Percentiles rank a stretch among this genome's conserved stretches.
Evolutionary conservation across 2,329 filamentous ascomycete species (phyloP).

Genomic region (Apiospora aurea): DNA sequence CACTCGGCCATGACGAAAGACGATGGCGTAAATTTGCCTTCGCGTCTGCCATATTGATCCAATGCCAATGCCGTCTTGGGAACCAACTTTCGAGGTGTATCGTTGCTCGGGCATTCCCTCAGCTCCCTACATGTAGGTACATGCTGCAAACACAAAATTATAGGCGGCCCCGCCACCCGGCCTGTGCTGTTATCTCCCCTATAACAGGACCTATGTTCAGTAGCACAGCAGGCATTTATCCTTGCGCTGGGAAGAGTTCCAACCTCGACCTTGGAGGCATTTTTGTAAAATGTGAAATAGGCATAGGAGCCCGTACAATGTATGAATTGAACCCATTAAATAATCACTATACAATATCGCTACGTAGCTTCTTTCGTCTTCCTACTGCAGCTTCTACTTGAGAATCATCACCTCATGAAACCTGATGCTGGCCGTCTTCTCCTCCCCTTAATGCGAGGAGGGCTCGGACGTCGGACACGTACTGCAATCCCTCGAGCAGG

Average conservation of each 20-base stretch:
- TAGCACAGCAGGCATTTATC: neutral
- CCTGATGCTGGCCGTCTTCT: conserved; percentile 68
- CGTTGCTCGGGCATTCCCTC: neutral
- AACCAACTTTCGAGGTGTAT: neutral
- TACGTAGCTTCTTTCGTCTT: conserved; percentile 18
- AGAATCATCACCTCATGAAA: conserved; percentile 21
- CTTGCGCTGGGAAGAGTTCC: neutral
- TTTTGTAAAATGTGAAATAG: neutral
- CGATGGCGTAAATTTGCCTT: neutral
- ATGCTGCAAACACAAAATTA: neutral
- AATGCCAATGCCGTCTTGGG: neutral
- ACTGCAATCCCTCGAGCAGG: conserved; percentile 91
- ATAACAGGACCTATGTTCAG: neutral
- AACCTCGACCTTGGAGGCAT: neutral
- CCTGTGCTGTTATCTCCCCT: neutral
- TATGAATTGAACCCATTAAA: conserved; percentile 21
- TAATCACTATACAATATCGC: conserved; percentile 23
- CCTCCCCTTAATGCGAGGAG: conserved; percentile 88
- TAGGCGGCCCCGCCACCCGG: neutral
- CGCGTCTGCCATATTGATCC: neutral
- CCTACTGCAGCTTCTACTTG: conserved; percentile 18
- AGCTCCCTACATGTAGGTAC: neutral
- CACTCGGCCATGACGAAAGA: conserved; percentile 12
- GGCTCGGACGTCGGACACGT: conserved; percentile 93
- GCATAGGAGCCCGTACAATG: neutral